Evolutionary conservation across 306 rosid genomes (phyloP), one percentile per base, ranked within the genome.

Genomic region (Cucumis cinereus): DNA sequence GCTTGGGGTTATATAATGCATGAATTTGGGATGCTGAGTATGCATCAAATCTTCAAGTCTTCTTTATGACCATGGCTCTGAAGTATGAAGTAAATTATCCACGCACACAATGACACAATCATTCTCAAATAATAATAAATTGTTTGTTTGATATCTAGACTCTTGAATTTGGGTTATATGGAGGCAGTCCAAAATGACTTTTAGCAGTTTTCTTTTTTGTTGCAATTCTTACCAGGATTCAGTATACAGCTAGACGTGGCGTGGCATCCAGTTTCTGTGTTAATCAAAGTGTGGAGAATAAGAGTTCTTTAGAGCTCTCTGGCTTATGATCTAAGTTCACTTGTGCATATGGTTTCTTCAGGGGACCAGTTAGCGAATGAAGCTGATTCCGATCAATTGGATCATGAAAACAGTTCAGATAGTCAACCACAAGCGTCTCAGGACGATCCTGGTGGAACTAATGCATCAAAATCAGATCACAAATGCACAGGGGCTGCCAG

Each of bases 281-380:
- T 43, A 49, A 77, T 82, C 77, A 15, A 79, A 54, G 45, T 53
- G 61, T 49, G 40, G 53, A 17, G 57, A 71, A 45, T 8, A 30
- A 71, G 59, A 71, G 47, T 73, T 73, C 61, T 26, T 49, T 35
- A 35, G 47, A 55, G 33, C n/a, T 7, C 53, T 84, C 23, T 63
- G 78, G 80, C 74, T 77, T 79, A 72, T 78, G 79, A 80, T 81
- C 67, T 59, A 78, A 85, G 86, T 75, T 68, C 74, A 59, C 49
- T 30, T 49, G 85, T 74, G 68, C 88, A 74, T 83, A 93, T 93
- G 98, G 90, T 90, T 88, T 87, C 92, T 53, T 79, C 82, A 11
- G 87, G 87, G 82, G 81, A 85, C 84, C 80, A 66, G 79, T 87
- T 78, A 8, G 81, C 73, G 66, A 85, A 79, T 70, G 86, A 79